Base-by-base conservation (phyloP, 2,329 filamentous ascomycete species). In the Colletotrichum costaricense region DNA sequence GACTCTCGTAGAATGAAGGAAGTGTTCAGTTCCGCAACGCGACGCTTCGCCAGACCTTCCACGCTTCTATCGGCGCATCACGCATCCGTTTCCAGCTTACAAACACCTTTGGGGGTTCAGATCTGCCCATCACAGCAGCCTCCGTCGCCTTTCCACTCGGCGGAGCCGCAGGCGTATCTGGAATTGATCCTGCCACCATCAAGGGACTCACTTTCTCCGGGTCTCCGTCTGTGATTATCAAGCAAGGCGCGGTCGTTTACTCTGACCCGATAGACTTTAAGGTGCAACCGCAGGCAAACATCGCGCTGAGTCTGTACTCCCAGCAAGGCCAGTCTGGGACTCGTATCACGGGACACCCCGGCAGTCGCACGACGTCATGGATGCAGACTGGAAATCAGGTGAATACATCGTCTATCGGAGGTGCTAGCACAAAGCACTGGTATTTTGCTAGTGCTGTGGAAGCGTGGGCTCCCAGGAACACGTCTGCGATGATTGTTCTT, bases 21-120 rank as follows among this genome's bases (percentile, higher is more conserved):
- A 80, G 83, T 84, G 22, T 24, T 11, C n/a, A 86, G 6, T 92
- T 93, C 78, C 81, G 83, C 58, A 88, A 93, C 76, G 87, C 90
- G 2, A 93, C 92, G 0, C 86, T 93, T 74, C 90, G 92, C 3
- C 92, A 93, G 80, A 93, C 91, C 0, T 79, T 93, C 16, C 88
- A 90, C 75, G 83, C 91, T 76, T 89, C 90, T 8, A 84, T 91
- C 5, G 86, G 85, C 1, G 87, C 88, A 3, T 81, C 86, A 3
- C 85, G 89, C 26, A 86, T 93, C 74, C 89, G 92, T 11, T 81
- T 93, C 46, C 88, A 89, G 58, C 84, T 93, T 63, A 92, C 90
- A 56, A 93, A 94, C 78, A 88, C 87, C 0, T 93, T 93, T 75
- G 91, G 92, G 2, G 79, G 85, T 2, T 89, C 86, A 46, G 87